Evolutionary conservation across 106 monocot species (phyloP), one percentile per base, ranked within the genome.

Genomic region (Alisma plantagoaquatica): DNA sequence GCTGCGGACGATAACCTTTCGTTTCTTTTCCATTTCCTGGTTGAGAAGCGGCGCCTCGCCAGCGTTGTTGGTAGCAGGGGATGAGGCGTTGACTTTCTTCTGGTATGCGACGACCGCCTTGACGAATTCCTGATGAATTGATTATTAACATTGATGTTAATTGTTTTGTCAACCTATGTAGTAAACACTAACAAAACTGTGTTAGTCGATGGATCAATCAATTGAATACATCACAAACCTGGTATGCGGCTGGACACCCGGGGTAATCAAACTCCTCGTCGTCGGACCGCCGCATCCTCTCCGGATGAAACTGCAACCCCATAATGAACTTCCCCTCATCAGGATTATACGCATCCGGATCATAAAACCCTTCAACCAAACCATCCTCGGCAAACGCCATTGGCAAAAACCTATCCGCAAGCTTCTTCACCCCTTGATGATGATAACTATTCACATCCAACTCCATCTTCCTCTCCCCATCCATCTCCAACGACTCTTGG

Each of bases 241-340:
- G 94, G 76, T 96, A 96, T 19, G 87, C 81, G 0, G 27, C 23
- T 0, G 88, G 78, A 53, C 94, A 96, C 5, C 94, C 89, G 0
- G 83, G 88, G 47, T 96, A 96, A 57, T 96, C 84, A 31, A 96
- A 96, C 8, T 87, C 82, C 31, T 83, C 87, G 0, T 70, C 57
- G 0, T 38, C 73, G 0, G 35, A 16, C 54, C 28, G 27, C 61
- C 94, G 46, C 94, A 96, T 96, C 15, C 94, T 27, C 75, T 96
- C 94, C 0, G 94, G 94, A 74, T 96, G 94, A 33, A 96, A 96
- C 55, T 94, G 93, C 61, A 94, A 61, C 0, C 94, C 94, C 75
- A 96, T 75, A 2, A 89, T 71, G 35, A 96, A 96, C 59, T 84
- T 84, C 1, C 94, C 94, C 43, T 88, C 80, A 1, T 78, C 73